Evolutionary conservation across 1,284 basidiomycete genomes (phyloP).

Genomic region (Porodaedalea pini): DNA sequence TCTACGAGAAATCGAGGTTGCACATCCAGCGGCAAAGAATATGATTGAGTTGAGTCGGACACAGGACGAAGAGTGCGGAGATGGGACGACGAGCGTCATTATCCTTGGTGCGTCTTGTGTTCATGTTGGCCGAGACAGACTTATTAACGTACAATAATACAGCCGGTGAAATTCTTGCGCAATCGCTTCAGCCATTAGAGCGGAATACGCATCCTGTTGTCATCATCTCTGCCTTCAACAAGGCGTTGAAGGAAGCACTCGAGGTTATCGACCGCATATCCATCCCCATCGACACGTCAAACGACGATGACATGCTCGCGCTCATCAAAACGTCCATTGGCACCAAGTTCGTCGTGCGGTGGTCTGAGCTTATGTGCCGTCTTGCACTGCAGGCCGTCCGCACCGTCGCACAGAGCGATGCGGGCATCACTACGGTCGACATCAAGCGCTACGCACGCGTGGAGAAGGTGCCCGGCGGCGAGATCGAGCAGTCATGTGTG

Average conservation of each 20-base stretch:
- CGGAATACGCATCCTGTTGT: slow-evolving; percentile 98
- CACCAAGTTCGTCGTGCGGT: slow-evolving; percentile 96
- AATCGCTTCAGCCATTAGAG: slow-evolving; percentile 89
- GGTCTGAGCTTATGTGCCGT: slow-evolving; percentile 97
- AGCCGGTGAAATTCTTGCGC: slow-evolving; percentile 99
- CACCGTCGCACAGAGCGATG: slow-evolving; percentile 69
- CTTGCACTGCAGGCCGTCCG: slow-evolving; percentile 92
- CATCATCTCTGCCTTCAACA: slow-evolving; percentile 97
- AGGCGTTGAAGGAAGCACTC: slow-evolving; percentile 89
- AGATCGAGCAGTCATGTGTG: slow-evolving; percentile 91
- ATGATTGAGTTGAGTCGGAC: slow-evolving; percentile 99
- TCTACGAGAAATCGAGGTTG: slow-evolving; percentile 95
- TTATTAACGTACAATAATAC: slow-evolving; percentile 9
- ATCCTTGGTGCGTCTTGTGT: slow-evolving; percentile 77
- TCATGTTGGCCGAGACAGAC: slow-evolving; percentile 1
- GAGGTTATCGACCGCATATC: slow-evolving; percentile 86
- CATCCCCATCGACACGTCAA: slow-evolving; percentile 82
- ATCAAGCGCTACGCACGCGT: slow-evolving; percentile 98
- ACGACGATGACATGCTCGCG: slow-evolving; percentile 91
- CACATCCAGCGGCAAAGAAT: slow-evolving; percentile 97
- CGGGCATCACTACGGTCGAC: slow-evolving; percentile 83
- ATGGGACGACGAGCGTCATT: slow-evolving; percentile 97
- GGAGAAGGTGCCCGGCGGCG: slow-evolving; percentile 96
- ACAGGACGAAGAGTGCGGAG: slow-evolving; percentile 98
- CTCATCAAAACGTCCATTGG: slow-evolving; percentile 99